These are phyloP conservation scores for Wickerhamiella lipophila DNA, from an alignment of 805 yeast species.

Conservation along the genomic window DNA sequence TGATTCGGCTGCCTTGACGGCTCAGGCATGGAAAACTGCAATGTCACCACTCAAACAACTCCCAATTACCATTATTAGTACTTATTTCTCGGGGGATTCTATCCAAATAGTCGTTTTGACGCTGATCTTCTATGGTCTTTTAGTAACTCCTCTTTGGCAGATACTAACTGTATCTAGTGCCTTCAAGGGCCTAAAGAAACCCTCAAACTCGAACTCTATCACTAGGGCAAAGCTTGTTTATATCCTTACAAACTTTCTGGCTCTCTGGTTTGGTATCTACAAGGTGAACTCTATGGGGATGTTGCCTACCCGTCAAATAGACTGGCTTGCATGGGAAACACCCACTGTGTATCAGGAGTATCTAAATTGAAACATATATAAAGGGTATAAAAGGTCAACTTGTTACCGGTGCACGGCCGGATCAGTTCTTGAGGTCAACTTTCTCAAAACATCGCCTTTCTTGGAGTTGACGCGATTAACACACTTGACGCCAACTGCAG, in stretches of 20 bases:
- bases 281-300: constrained; percentile 81
- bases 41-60: constrained; percentile 66
- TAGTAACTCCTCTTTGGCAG: constrained; percentile 58
- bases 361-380: not conserved
- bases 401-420: too few relatives aligned
- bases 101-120: constrained; percentile 82
- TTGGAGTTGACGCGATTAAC: not conserved
- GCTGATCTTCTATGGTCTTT: constrained; percentile 74
- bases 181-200: constrained; percentile 33
- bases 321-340: constrained; percentile 82
- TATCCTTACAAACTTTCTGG: constrained; percentile 37
- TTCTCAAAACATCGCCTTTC: not conserved
- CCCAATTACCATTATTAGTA: constrained; percentile 86
- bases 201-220: constrained; percentile 23
- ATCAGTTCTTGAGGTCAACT: too few relatives aligned
- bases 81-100: constrained; percentile 84
- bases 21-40: constrained; percentile 82
- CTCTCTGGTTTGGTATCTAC: constrained; percentile 67
- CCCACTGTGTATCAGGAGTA: not conserved
- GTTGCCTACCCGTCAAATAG: constrained; percentile 74
- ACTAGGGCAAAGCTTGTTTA: constrained; percentile 37
- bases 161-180: constrained; percentile 43
- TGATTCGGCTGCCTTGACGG: not conserved
- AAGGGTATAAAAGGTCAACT: too few relatives aligned
- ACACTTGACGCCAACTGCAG: not conserved